Base-by-base conservation (phyloP, 2,329 filamentous ascomycete species). In the Bipolaris oryzae region DNA sequence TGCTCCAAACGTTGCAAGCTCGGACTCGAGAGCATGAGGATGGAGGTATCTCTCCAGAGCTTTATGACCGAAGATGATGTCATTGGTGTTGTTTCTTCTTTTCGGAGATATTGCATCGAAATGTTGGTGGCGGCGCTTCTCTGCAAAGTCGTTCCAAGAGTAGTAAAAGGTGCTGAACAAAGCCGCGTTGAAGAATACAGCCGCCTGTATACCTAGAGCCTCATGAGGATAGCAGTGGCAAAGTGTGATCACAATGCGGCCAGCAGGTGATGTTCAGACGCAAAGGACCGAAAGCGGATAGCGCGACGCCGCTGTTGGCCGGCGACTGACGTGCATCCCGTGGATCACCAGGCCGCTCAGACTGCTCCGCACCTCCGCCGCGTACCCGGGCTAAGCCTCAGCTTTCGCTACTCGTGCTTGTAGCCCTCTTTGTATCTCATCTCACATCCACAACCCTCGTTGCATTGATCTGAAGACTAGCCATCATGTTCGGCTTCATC, bases 401-500 rank as follows among this genome's bases (percentile, higher is more conserved):
- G 55, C 52, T 56, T 45, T 58, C 21, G 50, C 37, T 52, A 50
- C 45, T 42, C 56, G 53, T 53, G 53, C 46, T 50, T 57, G 34
- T 20, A 20, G 21, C 47, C 41, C 38, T 20, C 33, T n/a, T 44
- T 23, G 44, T 35, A 37, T 55, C 55, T 52, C 13, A n/a, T 13
- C 21, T 51, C 55, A 39, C 43, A 41, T 52, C 33, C 48, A 46
- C 46, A 18, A 23, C 25, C 35, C 25, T 34, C 28, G 34, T 38
- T 46, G 34, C 42, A 33, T 28, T 31, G 34, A 34, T 39, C 33
- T 42, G 37, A 50, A 59, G 35, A 35, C 37, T 35, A 52, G 52
- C 46, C 20, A 66, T 11, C 47, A 76, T 76, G 74, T 76, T 76
- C 57, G 60, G 73, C 62, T 76, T 76, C 62, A 68, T 76, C 53